phyloP scores from a whole-genome alignment of 208 protist genomes.

The Crithidia fasciculata region DNA sequence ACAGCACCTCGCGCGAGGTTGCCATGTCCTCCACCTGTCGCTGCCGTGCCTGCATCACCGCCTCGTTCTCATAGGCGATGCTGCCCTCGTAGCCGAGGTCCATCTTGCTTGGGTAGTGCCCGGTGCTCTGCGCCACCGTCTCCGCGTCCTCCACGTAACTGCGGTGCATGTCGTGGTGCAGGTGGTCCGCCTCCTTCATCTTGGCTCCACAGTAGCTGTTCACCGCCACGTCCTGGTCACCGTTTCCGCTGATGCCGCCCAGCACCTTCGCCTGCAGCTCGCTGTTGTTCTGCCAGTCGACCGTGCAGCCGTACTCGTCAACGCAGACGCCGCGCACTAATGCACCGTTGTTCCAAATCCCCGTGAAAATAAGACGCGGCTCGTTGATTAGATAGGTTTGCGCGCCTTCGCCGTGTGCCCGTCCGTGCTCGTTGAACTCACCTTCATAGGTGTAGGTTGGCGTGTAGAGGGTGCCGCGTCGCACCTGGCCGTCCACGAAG shows the following conservation, averaged over 20 bases:
- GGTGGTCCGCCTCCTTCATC: conserved; percentile 73
- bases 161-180: conserved; percentile 71
- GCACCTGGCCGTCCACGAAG: conserved; percentile 85
- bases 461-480: conserved; percentile 84
- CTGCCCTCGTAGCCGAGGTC: conserved; percentile 90
- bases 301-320: conserved; percentile 87
- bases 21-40: conserved; percentile 69
- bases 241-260: conserved; percentile 35
- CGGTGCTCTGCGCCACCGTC: conserved; percentile 46
- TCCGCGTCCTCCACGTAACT: conserved; percentile 84
- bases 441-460: conserved; percentile 93
- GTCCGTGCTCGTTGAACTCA: conserved; percentile 88
- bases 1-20: conserved; percentile 33
- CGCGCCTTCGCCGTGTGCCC: conserved; percentile 84
- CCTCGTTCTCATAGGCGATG: conserved; percentile 62
- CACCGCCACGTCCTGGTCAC: conserved; percentile 65
- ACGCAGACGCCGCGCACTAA: conserved; percentile 80
- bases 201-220: conserved; percentile 85
- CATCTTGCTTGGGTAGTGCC: conserved; percentile 71
- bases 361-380: conserved; percentile 84
- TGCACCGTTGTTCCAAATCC: conserved; percentile 86
- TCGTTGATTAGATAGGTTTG: conserved; percentile 90
- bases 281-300: conserved; percentile 91
- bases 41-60: conserved; percentile 38
- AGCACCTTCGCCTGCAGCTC: conserved; percentile 77